A percentile compares a stretch with the other conserved stretches of the same genome.
phyloP scores from a whole-genome alignment of 768 basidiomycete species.

The Lactifluus volemus region DNA sequence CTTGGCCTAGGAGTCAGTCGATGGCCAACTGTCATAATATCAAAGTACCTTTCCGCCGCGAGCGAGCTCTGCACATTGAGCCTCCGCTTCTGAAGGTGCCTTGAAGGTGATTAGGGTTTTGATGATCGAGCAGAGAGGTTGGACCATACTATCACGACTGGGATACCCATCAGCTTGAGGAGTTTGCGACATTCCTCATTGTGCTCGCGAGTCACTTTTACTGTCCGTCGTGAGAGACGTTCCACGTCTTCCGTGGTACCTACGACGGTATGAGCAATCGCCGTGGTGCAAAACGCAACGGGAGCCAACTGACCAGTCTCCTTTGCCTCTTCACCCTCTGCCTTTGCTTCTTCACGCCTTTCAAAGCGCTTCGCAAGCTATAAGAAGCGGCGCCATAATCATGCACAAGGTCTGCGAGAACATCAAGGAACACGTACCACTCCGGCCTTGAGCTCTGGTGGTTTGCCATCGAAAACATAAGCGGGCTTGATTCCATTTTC shows the following conservation, averaged over 20 bases:
- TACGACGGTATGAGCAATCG: slow-evolving; percentile 17
- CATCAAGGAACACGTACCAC: slow-evolving; percentile 53
- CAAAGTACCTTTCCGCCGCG: slow-evolving; percentile 74
- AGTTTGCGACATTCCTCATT: slow-evolving; percentile 91
- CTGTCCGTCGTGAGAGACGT: slow-evolving; percentile 79
- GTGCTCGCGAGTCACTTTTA: slow-evolving; percentile 91
- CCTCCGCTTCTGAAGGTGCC: slow-evolving; percentile 98
- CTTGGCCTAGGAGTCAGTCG: slow-evolving; percentile 30
- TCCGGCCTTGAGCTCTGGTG: slow-evolving; percentile 93
- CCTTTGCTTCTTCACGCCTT: slow-evolving; percentile 84
- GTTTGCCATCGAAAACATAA: slow-evolving; percentile 98
- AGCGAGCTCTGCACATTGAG: slow-evolving; percentile 97
- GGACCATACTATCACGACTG: slow-evolving; percentile 72
- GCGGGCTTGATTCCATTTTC: slow-evolving; percentile 98
- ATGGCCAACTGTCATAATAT: background rate
- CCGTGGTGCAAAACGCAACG: background rate
- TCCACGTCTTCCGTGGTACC: slow-evolving; percentile 91
- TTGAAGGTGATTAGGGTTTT: slow-evolving; percentile 26
- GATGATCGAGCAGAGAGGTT: background rate
- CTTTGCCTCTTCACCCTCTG: slow-evolving; percentile 92
- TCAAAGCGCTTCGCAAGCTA: slow-evolving; percentile 97
- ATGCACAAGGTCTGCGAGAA: no score
- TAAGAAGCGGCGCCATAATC: background rate
- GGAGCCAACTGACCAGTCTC: slow-evolving; percentile 53
- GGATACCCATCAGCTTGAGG: slow-evolving; percentile 92